Evolutionary conservation across 208 protist genomes (phyloP), one percentile per base, ranked within the genome.

Genomic region (Leishmania gerbilli): DNA sequence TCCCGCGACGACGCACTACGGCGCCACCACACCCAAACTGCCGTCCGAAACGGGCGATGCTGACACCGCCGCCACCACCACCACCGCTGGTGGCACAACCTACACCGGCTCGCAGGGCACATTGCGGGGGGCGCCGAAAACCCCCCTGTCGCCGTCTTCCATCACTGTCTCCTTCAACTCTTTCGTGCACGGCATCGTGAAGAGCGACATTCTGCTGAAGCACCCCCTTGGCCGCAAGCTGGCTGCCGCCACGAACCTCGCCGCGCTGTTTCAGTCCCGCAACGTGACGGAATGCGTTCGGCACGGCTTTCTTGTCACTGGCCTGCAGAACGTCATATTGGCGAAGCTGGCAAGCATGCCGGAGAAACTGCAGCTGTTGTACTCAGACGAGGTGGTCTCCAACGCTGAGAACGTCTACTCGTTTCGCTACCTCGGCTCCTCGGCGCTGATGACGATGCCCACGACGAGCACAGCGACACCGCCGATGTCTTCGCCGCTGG

Each of bases 221-320:
- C 95, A 97, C 84, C 93, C 95, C 17, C 88, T 97, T 49, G 95
- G 95, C 40, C 87, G 85, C 49, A 92, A 91, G 77, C 87, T 97
- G 34, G 93, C 92, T 47, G 91, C 87, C 49, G 93, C 92, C 5
- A 96, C 93, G 27, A 96, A 95, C 85, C 84, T 97, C 42, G 87
- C 91, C 7, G 86, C 87, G 9, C 87, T 97, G 55, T 94, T 94
- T 62, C 89, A 95, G 53, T 92, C 88, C 0, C 88, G 88, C 76
- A 95, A 95, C 85, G 88, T 96, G 24, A 92, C 83, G 11, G 91
- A 96, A 80, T 95, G 92, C 74, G 88, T 97, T 71, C 87, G 84
- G 47, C 91, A 94, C 81, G 95, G 95, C 71, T 94, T 97, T 76
- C 85, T 96, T 74, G 93, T 97, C 62, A 78, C 81, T 7, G 95